These are phyloP conservation scores for Phaeosphaeriaceae sp. DNA, from an alignment of 2,329 filamentous ascomycete species.

Conservation along the genomic window DNA sequence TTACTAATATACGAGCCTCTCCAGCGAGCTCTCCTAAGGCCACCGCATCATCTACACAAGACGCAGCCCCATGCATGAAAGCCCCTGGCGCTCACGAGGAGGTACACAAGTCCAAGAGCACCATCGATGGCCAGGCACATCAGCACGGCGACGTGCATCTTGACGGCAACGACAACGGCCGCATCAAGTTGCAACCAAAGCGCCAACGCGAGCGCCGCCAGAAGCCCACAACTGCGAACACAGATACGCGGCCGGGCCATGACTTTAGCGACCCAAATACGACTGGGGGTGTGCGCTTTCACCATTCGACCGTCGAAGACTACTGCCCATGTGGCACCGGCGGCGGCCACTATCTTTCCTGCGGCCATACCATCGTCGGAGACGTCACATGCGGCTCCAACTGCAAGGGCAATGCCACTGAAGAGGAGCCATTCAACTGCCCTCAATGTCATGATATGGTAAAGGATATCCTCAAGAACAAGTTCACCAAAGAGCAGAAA, in stretches of 20 bases:
- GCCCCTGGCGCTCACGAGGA: neutral
- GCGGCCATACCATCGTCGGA: conserved; percentile 19
- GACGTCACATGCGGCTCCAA: conserved; percentile 15
- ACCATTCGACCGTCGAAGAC: neutral
- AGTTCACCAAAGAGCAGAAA: neutral
- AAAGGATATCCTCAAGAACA: conserved; percentile 3
- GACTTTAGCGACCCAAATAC: conserved; percentile 12
- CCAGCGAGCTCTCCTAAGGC: neutral
- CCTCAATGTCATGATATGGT: conserved; percentile 10
- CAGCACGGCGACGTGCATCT: neutral
- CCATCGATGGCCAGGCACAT: neutral
- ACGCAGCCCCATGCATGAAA: neutral
- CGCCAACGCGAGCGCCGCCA: neutral
- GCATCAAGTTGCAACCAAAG: neutral
- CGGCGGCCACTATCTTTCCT: conserved; percentile 16
- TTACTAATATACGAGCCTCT: neutral
- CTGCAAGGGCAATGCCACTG: conserved; percentile 7
- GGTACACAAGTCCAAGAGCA: neutral
- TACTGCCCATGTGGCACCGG: conserved; percentile 4
- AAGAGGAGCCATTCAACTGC: conserved; percentile 12
- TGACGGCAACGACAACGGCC: neutral
- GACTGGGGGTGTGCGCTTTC: conserved; percentile 6
- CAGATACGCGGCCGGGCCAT: neutral
- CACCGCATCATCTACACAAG: neutral
- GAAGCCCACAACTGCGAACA: neutral